Conservation (phyloP, 305 asterid species). For the Fraxinus velutina region DNA sequence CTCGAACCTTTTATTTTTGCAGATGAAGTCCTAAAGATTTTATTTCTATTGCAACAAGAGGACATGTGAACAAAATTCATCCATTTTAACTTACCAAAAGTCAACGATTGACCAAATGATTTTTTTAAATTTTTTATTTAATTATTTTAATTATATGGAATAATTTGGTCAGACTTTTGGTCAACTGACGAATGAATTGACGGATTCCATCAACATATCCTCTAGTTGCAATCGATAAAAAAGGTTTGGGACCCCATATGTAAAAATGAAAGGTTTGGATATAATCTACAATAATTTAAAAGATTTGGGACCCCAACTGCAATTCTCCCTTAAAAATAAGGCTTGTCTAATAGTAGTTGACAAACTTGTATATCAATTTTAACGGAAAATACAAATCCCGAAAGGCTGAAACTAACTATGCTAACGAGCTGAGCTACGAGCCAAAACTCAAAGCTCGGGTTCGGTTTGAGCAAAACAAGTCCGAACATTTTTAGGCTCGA, state of each 20-base stretch:
- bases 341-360: not conserved
- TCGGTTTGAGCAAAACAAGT: no score
- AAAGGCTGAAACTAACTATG: not conserved
- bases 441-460: no score
- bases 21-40: not conserved
- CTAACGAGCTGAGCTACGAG: no score
- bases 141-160: not conserved
- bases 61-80: not conserved
- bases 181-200: not conserved
- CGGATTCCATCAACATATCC: not conserved
- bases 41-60: no score
- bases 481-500: no score
- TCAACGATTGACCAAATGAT: not conserved
- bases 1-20: not conserved
- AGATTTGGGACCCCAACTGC: not conserved
- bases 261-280: not conserved
- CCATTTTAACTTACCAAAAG: not conserved
- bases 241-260: not conserved
- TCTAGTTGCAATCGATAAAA: not conserved
- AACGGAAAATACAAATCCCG: not conserved
- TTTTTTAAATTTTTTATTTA: no score
- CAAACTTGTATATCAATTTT: not conserved
- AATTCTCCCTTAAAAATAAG: not conserved
- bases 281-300: not conserved
- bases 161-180: not conserved